Evolutionary conservation across 352 stramenopile genomes (phyloP), one percentile per base, ranked within the genome.

Genomic region (Phytophthora citricola): DNA sequence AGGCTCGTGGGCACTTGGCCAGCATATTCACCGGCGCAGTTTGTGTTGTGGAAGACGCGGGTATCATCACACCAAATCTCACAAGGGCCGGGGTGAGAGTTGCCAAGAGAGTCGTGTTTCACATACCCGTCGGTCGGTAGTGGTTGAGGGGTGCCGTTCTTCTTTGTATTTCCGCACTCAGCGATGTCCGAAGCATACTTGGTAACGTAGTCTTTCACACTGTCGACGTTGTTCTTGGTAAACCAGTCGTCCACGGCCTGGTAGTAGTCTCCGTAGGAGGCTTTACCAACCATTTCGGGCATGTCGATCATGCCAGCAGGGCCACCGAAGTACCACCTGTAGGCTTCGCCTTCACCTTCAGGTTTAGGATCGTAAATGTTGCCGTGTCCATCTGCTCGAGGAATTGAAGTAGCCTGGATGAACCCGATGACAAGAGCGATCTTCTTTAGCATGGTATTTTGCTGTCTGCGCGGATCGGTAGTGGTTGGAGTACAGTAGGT

Each of bases 61-160:
- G 62, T 75, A 50, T 67, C 58, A 59, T 81, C 71, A 27, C 70
- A 79, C 76, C 76, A 84, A 26, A 84, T 62, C 45, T 84, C 73
- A n/a, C 76, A 84, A 41, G 76, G 76, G 11, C 72, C 76, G 0
- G 67, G 63, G 56, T 84, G 76, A 9, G 69, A 76, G 48, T 49
- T 73, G 29, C 63, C 62, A 2, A 76, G 57, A 4, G 52, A 66
- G 31, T 75, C 56, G 41, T 75, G 67, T 24, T 75, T 51, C 9
- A 52, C 67, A 22, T 55, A 68, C 1, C 67, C 67, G 34, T 75
- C 62, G 7, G 55, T 62, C 17, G 67, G 67, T 8, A 75, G 34
- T 1, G 58, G 36, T 24, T 66, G 63, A 44, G 58, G 32, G 10
- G 60, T 61, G 14, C 69, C 69, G 12, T 47, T 41, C 58, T 69